phyloP scores from a whole-genome alignment of 306 rosid genomes.

The Albizia julibrissin region DNA sequence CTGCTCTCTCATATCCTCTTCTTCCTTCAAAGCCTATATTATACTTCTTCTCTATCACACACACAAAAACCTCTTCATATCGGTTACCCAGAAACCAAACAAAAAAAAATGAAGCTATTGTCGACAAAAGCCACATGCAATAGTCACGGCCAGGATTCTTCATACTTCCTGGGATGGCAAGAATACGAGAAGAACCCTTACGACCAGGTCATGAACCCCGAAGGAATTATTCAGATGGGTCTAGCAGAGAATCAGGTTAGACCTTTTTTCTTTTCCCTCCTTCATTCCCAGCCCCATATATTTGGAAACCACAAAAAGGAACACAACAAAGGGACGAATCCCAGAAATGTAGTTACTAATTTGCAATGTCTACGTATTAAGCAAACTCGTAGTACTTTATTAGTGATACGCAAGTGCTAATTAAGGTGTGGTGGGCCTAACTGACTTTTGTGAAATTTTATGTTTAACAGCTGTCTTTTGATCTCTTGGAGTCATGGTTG shows the following conservation, averaged over 20 bases:
- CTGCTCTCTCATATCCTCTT: neutral
- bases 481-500: conserved; percentile 81
- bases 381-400: neutral
- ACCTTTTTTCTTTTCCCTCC: neutral
- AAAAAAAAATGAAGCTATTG: conserved; percentile 57
- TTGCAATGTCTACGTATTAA: neutral
- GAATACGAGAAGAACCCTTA: conserved; percentile 88
- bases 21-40: neutral
- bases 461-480: conserved; percentile 70
- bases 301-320: neutral
- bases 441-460: neutral
- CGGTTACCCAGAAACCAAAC: neutral
- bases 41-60: neutral
- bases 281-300: neutral
- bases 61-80: neutral
- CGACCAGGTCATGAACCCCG: conserved; percentile 58
- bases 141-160: conserved; percentile 91
- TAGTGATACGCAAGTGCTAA: neutral
- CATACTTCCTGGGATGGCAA: conserved; percentile 92
- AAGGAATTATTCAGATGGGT: conserved; percentile 95
- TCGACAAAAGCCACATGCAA: conserved; percentile 78
- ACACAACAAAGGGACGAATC: neutral
- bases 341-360: neutral
- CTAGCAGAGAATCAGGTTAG: conserved; percentile 89
- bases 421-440: neutral